phyloP scores from a whole-genome alignment of 352 stramenopile species.

The Phytophthora aleatoria region DNA sequence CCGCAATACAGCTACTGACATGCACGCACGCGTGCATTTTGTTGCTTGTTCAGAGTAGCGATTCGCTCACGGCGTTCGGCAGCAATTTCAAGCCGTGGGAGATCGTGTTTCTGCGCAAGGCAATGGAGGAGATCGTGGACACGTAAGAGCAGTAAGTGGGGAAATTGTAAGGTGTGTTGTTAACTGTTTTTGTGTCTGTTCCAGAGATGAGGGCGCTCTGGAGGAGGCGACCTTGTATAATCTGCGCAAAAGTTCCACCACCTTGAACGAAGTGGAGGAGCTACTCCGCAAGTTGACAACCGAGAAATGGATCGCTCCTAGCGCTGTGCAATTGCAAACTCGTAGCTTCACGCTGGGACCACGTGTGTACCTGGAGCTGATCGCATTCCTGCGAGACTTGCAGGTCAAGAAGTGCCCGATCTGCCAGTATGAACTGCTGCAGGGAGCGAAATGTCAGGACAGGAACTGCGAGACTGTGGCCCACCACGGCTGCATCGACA shows the following conservation, averaged over 20 bases:
- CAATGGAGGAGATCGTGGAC: constrained; percentile 82
- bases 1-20: not conserved
- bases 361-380: constrained; percentile 73
- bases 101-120: constrained; percentile 84
- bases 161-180: not conserved
- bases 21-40: not conserved
- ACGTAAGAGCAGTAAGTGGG: constrained; percentile 35
- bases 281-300: constrained; percentile 64
- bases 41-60: constrained; percentile 58
- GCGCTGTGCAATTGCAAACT: constrained; percentile 40
- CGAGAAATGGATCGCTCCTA: constrained; percentile 76
- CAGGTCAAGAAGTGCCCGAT: constrained; percentile 82
- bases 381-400: constrained; percentile 73
- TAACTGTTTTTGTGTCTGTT: constrained; percentile 6
- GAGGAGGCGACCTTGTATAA: constrained; percentile 75
- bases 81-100: constrained; percentile 85
- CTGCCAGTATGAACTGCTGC: constrained; percentile 77
- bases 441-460: constrained; percentile 50
- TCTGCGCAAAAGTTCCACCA: constrained; percentile 62
- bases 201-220: constrained; percentile 67
- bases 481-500: constrained; percentile 64
- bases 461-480: constrained; percentile 48
- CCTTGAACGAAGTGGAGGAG: constrained; percentile 67
- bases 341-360: constrained; percentile 64
- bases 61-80: constrained; percentile 72